Percentiles rank a stretch among this genome's conserved stretches.
phyloP scores from a whole-genome alignment of 2,329 filamentous ascomycete genomes.

The Periconia digitata region DNA sequence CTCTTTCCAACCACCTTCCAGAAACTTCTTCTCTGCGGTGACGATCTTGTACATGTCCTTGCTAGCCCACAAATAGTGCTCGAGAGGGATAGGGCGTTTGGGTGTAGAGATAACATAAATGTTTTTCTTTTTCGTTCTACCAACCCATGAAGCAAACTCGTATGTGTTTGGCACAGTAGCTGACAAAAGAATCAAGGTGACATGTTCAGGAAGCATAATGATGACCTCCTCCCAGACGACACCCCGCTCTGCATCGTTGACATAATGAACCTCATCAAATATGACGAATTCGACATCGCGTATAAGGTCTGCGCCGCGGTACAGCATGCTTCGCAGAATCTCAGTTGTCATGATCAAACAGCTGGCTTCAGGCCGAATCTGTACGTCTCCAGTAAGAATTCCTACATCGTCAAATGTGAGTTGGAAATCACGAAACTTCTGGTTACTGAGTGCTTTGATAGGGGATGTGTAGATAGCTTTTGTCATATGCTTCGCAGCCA shows the following conservation, averaged over 20 bases:
- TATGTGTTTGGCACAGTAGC: constrained; percentile 97
- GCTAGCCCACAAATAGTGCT: constrained; percentile 94
- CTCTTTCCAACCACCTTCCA: constrained; percentile 93
- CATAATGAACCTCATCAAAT: constrained; percentile 98
- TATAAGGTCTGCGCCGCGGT: constrained; percentile 91
- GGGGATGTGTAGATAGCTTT: constrained; percentile 99
- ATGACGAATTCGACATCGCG: constrained; percentile 98
- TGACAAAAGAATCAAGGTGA: constrained; percentile 91
- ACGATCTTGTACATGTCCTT: constrained; percentile 95
- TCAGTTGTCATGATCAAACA: constrained; percentile 99
- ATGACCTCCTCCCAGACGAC: constrained; percentile 99
- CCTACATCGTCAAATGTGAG: constrained; percentile 91
- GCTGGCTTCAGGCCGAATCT: constrained; percentile 95
- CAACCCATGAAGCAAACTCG: constrained; percentile 98
- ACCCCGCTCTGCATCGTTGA: constrained; percentile 92
- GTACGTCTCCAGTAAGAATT: constrained; percentile 94
- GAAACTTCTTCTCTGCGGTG: constrained; percentile 85
- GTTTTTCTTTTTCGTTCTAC: constrained; percentile 95
- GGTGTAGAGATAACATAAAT: constrained; percentile 98
- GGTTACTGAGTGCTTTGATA: constrained; percentile 97
- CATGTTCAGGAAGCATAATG: constrained; percentile 97
- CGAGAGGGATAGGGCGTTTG: constrained; percentile 89
- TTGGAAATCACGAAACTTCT: constrained; percentile 96
- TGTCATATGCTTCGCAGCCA: constrained; percentile 98
- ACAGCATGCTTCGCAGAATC: constrained; percentile 97